These are phyloP conservation scores for Chalaropsis thielavioides DNA, from an alignment of 2,329 filamentous ascomycete species.

Conservation along the genomic window DNA sequence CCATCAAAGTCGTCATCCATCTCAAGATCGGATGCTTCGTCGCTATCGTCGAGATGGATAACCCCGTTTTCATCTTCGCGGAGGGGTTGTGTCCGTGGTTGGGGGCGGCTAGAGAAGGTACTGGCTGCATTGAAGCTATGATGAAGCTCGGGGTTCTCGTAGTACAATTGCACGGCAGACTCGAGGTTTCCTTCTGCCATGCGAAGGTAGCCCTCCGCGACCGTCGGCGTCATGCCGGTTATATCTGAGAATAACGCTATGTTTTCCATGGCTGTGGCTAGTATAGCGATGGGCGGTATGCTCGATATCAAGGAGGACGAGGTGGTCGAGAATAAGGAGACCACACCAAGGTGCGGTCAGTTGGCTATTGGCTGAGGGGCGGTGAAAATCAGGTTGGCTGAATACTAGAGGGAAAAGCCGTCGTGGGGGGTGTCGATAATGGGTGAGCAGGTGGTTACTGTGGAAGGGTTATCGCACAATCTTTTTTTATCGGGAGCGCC, in stretches of 20 bases:
- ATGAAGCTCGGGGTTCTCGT: conserved; percentile 67
- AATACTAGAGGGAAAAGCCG: not conserved
- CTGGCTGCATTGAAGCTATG: conserved; percentile 29
- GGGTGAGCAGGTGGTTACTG: not conserved
- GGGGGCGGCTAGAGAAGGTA: conserved; percentile 24
- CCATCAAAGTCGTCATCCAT: conserved; percentile 24
- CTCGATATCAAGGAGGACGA: not conserved
- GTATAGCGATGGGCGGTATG: not conserved
- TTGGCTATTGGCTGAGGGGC: not conserved
- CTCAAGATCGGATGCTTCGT: conserved; percentile 20
- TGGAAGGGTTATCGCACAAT: not conserved
- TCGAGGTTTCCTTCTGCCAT: conserved; percentile 73
- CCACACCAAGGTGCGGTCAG: not conserved
- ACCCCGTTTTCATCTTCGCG: conserved; percentile 28
- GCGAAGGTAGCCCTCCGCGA: conserved; percentile 70
- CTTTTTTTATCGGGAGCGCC: not conserved
- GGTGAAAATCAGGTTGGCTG: not conserved
- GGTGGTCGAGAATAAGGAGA: not conserved
- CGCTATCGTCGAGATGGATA: conserved; percentile 50
- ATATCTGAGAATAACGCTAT: conserved; percentile 68
- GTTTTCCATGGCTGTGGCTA: conserved; percentile 49
- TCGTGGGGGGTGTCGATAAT: not conserved
- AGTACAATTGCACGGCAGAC: conserved; percentile 80
- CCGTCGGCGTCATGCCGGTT: conserved; percentile 57
- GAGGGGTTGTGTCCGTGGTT: conserved; percentile 21